Base-by-base conservation (phyloP, 139 green algal genomes). In the Chlorella sp. region DNA sequence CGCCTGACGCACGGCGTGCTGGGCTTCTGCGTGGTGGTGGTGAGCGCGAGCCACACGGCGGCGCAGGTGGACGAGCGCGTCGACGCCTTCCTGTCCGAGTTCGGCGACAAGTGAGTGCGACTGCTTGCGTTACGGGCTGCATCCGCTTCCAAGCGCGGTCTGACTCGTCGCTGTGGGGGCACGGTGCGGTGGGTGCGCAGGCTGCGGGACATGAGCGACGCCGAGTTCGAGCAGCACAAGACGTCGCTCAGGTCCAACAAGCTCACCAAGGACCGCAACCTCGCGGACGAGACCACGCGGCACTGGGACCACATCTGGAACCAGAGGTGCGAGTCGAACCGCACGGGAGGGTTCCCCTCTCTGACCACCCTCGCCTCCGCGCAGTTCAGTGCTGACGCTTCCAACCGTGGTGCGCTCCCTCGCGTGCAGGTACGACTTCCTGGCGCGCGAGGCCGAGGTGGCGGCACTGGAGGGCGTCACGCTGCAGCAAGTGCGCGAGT, bases 1-100 rank as follows among this genome's bases (percentile, higher is more conserved):
- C 81, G 93, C 1, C 80, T 92, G 33, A 98, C 94, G 1, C 81
- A 93, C 42, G 88, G 90, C 34, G 84, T 97, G 60, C 79, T 94
- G 31, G 94, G 93, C 32, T 94, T 97, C 42, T 89, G 78, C 51
- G 68, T 97, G 17, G 71, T 80, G 26, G 84, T 98, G 1, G 79
- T 92, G 35, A 89, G 80, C 36, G 84, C 84, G 49, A 49, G 32
- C 55, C 86, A 74, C 31, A n/a, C 36, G 23, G 62, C 75, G 0
- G 42, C 14, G 0, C 10, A 81, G 63, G 36, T 97, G 64, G 85
- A 92, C 34, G 68, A 60, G 23, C 78, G 93, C 34, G 78, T 97
- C 5, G 92, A 97, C 24, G 75, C 73, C 0, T 98, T 98, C 73
- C 73, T 98, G 42, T 34, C 30, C 1, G 63, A 35, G 36, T 94